A percentile compares a stretch with the other conserved stretches of the same genome.
Evolutionary conservation across 2,329 filamentous ascomycete genomes (phyloP).

Genomic region (Dactylonectria estremocensis): DNA sequence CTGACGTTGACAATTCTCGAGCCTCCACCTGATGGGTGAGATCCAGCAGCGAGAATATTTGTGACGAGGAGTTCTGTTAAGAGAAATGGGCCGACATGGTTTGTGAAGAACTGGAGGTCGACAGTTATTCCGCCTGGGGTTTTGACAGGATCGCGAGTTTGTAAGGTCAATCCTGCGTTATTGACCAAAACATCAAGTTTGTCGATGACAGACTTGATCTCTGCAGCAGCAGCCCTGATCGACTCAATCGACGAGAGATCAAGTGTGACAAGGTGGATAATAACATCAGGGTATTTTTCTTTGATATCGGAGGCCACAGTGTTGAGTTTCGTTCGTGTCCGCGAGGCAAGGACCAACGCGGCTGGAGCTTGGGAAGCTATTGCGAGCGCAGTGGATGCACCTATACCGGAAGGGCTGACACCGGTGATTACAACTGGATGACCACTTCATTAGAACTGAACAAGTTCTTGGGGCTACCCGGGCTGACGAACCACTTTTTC

Average conservation of each 20-base stretch:
- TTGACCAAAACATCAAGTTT: conserved; percentile 34
- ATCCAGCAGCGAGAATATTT: conserved; percentile 44
- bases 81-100: conserved; percentile 58
- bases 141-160: conserved; percentile 9
- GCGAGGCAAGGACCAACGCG: conserved; percentile 24
- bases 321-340: conserved; percentile 20
- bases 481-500: conserved; percentile 18
- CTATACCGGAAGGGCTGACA: conserved; percentile 26
- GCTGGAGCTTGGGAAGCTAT: conserved; percentile 27
- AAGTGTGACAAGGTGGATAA: conserved; percentile 6
- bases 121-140: conserved; percentile 15
- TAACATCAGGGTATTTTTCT: not conserved
- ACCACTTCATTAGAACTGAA: not conserved
- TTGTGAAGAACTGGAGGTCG: conserved; percentile 50
- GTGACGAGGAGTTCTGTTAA: conserved; percentile 57
- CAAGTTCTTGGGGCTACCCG: not conserved
- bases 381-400: conserved; percentile 22
- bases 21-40: not conserved
- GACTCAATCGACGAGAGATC: conserved; percentile 30
- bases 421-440: conserved; percentile 27
- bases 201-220: conserved; percentile 2
- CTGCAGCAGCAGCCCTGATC: conserved; percentile 8
- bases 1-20: conserved; percentile 61
- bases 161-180: conserved; percentile 32
- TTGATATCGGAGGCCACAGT: conserved; percentile 16